Evolutionary conservation across 1,284 basidiomycete species (phyloP).

Genomic region (Cutaneotrichosporon mucoides): DNA sequence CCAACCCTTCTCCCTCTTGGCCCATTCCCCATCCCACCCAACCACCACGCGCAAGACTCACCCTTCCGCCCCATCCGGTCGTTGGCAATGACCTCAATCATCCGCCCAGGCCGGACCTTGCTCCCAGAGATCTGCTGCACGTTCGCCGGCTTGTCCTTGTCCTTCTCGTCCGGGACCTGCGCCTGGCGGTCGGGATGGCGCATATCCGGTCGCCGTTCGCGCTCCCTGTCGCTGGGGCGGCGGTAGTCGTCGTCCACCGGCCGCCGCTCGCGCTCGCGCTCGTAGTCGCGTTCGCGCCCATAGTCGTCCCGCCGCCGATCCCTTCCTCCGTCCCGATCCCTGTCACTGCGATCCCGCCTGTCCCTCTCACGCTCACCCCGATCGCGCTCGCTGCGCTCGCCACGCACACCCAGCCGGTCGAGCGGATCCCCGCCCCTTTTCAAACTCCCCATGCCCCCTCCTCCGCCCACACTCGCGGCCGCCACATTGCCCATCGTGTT

Average conservation of each 20-base stretch:
- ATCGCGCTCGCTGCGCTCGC: conserved; percentile 14
- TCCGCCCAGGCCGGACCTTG: conserved; percentile 26
- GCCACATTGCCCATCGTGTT: conserved; percentile 41
- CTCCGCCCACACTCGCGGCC: neutral
- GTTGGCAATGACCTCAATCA: conserved; percentile 86
- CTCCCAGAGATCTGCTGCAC: conserved; percentile 9
- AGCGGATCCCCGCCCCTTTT: conserved; percentile 35
- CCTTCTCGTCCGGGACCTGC: too few relatives aligned
- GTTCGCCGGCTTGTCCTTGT: neutral
- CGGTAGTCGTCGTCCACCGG: neutral
- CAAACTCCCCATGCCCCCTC: conserved; percentile 31
- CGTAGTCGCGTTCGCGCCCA: neutral
- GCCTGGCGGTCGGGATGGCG: neutral
- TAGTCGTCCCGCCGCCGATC: conserved; percentile 7
- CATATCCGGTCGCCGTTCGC: conserved; percentile 7
- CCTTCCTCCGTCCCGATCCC: conserved; percentile 4
- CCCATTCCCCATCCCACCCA: too few relatives aligned
- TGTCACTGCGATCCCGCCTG: conserved; percentile 2
- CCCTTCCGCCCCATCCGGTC: conserved; percentile 96
- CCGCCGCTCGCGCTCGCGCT: conserved; percentile 8
- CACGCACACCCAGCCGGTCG: conserved; percentile 33
- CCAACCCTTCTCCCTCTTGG: too few relatives aligned
- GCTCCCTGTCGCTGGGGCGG: conserved; percentile 13
- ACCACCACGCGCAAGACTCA: conserved; percentile 36
- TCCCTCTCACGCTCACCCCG: conserved; percentile 1